These are phyloP conservation scores for Backusella australiensis DNA, from an alignment of 192 early-diverging fungal genomes.

Conservation along the genomic window DNA sequence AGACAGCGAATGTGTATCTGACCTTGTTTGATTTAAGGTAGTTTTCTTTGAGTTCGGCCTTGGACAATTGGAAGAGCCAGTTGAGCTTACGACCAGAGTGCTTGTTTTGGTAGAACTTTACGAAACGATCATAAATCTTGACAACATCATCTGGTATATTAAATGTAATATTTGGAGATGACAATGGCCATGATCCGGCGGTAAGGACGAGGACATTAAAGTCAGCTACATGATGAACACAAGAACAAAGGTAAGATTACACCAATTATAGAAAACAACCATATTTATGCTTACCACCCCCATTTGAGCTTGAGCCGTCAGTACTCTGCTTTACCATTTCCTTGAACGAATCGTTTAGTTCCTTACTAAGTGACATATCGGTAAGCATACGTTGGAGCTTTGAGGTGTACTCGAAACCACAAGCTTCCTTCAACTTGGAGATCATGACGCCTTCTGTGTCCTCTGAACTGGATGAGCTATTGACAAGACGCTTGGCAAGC, in stretches of 20 bases:
- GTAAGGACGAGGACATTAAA: conserved; percentile 86
- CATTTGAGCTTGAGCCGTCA: conserved; percentile 9
- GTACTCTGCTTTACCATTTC: conserved; percentile 48
- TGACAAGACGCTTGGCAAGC: conserved; percentile 91
- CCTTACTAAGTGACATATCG: conserved; percentile 90
- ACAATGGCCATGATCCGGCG: conserved; percentile 92
- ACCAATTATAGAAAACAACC: not conserved
- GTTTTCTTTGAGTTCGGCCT: conserved; percentile 91
- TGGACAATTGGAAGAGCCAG: conserved; percentile 91
- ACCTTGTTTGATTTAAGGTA: conserved; percentile 76
- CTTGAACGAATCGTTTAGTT: conserved; percentile 84
- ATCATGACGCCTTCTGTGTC: conserved; percentile 93
- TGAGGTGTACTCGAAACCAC: conserved; percentile 93
- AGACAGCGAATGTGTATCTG: conserved; percentile 74
- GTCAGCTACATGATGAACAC: conserved; percentile 41
- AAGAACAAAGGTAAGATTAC: not conserved
- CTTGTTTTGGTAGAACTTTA: conserved; percentile 84
- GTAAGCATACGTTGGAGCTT: conserved; percentile 96
- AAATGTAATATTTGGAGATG: conserved; percentile 72
- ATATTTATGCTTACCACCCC: conserved; percentile 12
- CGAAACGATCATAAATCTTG: conserved; percentile 82
- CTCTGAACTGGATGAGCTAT: conserved; percentile 82
- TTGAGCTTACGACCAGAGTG: conserved; percentile 89
- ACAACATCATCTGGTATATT: conserved; percentile 86
- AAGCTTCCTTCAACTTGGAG: conserved; percentile 78